Base-by-base conservation (phyloP, 2,329 filamentous ascomycete genomes). In the Akanthomyces lecanii region DNA sequence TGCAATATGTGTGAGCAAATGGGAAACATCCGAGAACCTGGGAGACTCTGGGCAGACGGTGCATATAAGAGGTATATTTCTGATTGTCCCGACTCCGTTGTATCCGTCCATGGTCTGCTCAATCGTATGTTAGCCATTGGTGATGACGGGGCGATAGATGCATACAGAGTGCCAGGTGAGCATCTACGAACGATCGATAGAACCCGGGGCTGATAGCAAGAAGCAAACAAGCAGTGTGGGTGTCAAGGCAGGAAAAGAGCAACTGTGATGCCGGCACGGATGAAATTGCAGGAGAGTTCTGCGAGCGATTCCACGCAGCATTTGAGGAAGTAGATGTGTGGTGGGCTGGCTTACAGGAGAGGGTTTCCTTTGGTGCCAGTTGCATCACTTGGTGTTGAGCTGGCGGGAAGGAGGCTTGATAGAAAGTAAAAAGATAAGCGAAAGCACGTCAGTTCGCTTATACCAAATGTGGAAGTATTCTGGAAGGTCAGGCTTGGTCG, bases 1-100 rank as follows among this genome's bases (percentile, higher is more conserved):
- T 64, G 90, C 87, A 66, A 97, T 86, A 72, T 98, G 94, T 14
- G 94, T 98, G 71, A 98, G 85, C 44, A 97, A 81, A 75, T 97
- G 94, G 40, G 93, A 97, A 51, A 92, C 82, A 75, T 98, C 94
- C 62, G 92, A 96, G 77, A 97, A 97, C 36, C 78, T 84, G 45
- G 91, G 91, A 65, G 83, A 84, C 68, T 89, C 91, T 42, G 90
- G 89, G 73, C 94, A 98, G 68, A 97, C 88, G 71, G 82, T 87
- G 84, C 94, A 98, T 68, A 86, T 78, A 55, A 97, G 85, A 63
- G 89, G 86, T 64, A 92, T 88, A 54, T 73, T 69, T 63, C 68
- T 72, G 66, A 65, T 72, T 12, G 64, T 63, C 8, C 36, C 25
- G n/a, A 38, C 23, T 12, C 51, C 51, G 42, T 36, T 50, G 44